phyloP scores from a whole-genome alignment of 805 yeast species.

The Wickerhamiella lipophila region DNA sequence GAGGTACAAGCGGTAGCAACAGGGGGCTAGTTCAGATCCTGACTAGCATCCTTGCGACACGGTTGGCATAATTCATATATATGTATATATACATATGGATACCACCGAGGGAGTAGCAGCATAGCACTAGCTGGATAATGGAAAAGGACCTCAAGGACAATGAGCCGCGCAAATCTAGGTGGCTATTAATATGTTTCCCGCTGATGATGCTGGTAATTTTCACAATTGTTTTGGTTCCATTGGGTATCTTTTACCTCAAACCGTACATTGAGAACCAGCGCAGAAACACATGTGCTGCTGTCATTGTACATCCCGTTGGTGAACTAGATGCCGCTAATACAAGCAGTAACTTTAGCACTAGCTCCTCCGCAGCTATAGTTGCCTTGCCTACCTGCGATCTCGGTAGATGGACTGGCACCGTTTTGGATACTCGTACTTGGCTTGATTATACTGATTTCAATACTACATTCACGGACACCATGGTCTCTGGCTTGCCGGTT shows the following conservation, averaged over 20 bases:
- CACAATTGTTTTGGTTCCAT: conserved; percentile 8
- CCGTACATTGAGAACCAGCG: background rate
- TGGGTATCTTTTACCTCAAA: conserved; percentile 3
- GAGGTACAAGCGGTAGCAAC: background rate
- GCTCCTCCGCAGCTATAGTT: background rate
- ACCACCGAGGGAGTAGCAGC: background rate
- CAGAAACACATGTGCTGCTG: background rate
- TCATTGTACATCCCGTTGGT: too few relatives aligned
- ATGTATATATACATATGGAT: too few relatives aligned
- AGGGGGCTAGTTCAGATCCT: background rate
- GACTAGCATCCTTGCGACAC: too few relatives aligned
- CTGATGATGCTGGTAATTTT: conserved; percentile 2
- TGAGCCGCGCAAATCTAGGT: background rate
- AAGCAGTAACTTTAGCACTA: background rate
- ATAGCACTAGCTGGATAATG: background rate
- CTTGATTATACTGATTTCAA: conserved; percentile 26
- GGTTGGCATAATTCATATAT: too few relatives aligned
- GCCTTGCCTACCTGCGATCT: background rate
- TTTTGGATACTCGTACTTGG: conserved; percentile 27
- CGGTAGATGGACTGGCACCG: background rate
- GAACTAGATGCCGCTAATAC: background rate
- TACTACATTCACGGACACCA: conserved; percentile 27
- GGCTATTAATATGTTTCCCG: background rate
- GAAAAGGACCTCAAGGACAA: conserved; percentile 9
- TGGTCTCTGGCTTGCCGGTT: conserved; percentile 27